These are phyloP conservation scores for Aurinia saxatilis DNA, from an alignment of 345 rosid genomes.

Conservation along the genomic window DNA sequence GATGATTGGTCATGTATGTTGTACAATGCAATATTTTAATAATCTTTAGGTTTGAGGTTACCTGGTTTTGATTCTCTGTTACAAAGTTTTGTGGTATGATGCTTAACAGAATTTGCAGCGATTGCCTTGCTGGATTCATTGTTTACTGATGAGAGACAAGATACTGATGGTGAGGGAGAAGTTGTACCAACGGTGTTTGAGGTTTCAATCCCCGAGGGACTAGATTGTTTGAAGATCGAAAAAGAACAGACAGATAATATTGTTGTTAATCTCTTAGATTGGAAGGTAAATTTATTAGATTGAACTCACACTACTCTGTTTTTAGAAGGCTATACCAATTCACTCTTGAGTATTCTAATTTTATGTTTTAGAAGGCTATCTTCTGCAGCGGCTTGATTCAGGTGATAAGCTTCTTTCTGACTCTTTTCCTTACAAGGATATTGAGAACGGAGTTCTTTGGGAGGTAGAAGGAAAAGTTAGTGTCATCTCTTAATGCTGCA, in stretches of 20 bases:
- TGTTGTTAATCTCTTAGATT: conserved; percentile 56
- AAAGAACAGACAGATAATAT: conserved; percentile 36
- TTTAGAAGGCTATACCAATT: no score
- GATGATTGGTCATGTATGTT: conserved; percentile 63
- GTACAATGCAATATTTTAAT: background rate
- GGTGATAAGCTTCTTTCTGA: no score
- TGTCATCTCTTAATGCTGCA: no score
- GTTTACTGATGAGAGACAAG: conserved; percentile 40
- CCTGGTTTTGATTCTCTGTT: conserved; percentile 7
- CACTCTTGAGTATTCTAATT: no score
- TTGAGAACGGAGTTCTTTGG: no score
- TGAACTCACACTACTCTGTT: background rate
- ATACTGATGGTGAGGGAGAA: conserved; percentile 35
- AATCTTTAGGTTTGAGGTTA: background rate
- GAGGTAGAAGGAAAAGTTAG: no score
- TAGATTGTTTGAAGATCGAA: conserved; percentile 48
- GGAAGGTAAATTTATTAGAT: conserved; percentile 54
- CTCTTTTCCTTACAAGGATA: no score
- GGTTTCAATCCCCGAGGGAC: conserved; percentile 56
- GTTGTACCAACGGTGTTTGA: conserved; percentile 45
- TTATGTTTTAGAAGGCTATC: no score
- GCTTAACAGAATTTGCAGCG: conserved; percentile 38
- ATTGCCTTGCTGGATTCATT: conserved; percentile 56
- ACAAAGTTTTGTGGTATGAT: background rate
- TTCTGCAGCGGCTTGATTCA: no score